phyloP scores from a whole-genome alignment of 1,139 yeast species.

The Blastobotrys apis region DNA sequence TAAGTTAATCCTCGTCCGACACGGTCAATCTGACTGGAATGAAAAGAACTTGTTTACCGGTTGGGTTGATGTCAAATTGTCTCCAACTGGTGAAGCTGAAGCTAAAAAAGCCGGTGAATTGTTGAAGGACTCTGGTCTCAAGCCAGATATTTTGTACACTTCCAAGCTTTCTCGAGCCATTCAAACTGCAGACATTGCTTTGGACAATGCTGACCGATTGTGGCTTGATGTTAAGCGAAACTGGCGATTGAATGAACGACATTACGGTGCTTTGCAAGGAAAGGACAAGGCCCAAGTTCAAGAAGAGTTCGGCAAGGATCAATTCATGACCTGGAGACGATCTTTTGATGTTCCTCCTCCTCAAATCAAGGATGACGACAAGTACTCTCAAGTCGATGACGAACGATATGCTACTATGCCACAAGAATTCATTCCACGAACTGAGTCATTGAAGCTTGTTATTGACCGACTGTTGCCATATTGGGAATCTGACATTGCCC shows the following conservation, averaged over 20 bases:
- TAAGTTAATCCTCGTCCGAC: conserved; percentile 51
- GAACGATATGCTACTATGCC: conserved; percentile 80
- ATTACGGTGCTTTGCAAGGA: conserved; percentile 98
- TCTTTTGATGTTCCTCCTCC: conserved; percentile 98
- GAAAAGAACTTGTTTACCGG: conserved; percentile 98
- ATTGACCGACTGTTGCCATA: conserved; percentile 96
- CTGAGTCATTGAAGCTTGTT: conserved; percentile 92
- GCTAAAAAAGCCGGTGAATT: conserved; percentile 93
- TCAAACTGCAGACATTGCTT: conserved; percentile 95
- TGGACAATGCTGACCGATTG: conserved; percentile 82
- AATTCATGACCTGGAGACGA: conserved; percentile 98
- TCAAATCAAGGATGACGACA: conserved; percentile 66
- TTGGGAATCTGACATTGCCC: conserved; percentile 94
- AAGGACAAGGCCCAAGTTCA: conserved; percentile 95
- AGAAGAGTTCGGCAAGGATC: conserved; percentile 82
- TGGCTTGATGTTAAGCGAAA: conserved; percentile 92
- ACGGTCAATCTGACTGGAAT: conserved; percentile 99
- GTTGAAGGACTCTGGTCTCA: conserved; percentile 78
- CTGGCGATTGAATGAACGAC: conserved; percentile 99
- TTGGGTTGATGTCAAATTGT: conserved; percentile 93
- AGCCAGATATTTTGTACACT: conserved; percentile 87
- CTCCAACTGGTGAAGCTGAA: conserved; percentile 81
- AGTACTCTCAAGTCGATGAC: conserved; percentile 83
- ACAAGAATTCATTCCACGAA: conserved; percentile 82
- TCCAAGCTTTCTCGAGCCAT: conserved; percentile 93